Conservation (phyloP, 257 asterid species). For the Thymus mandschuricus region DNA sequence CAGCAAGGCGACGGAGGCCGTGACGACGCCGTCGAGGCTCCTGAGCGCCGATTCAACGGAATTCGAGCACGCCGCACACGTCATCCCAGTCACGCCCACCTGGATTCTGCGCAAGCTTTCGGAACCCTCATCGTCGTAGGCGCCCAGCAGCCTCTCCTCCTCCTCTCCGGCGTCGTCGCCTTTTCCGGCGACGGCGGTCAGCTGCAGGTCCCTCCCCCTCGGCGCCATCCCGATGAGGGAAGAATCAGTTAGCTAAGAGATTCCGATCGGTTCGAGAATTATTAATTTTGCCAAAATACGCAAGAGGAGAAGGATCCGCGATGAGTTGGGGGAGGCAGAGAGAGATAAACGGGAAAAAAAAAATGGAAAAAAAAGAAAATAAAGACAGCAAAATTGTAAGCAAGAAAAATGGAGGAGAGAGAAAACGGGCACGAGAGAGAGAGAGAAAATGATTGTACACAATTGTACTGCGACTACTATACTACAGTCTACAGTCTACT, state of each 20-base stretch:
- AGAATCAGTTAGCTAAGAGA: background rate
- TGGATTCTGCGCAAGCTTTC: constrained; percentile 54
- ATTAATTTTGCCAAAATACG: too few species aligned
- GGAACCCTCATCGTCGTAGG: constrained; percentile 43
- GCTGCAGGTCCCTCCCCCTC: constrained; percentile 54
- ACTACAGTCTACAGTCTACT: too few species aligned
- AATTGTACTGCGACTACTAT: too few species aligned
- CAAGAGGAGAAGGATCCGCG: too few species aligned
- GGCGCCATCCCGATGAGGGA: constrained; percentile 45
- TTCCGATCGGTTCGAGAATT: background rate
- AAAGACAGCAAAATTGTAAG: background rate
- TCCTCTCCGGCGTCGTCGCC: constrained; percentile 39
- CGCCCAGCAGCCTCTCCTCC: constrained; percentile 56
- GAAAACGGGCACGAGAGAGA: too few species aligned
- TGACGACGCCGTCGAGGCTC: constrained; percentile 57
- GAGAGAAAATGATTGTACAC: too few species aligned
- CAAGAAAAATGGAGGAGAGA: background rate
- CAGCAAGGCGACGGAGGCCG: constrained; percentile 75
- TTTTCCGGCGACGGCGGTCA: constrained; percentile 38
- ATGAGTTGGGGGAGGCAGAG: background rate
- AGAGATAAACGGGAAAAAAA: background rate
- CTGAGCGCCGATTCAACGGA: constrained; percentile 73
- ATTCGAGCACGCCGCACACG: constrained; percentile 83
- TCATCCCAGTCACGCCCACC: constrained; percentile 80
- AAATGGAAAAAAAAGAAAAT: background rate